Conservation (phyloP, 768 basidiomycete genomes). For the Holtermanniella nyarrowii region DNA sequence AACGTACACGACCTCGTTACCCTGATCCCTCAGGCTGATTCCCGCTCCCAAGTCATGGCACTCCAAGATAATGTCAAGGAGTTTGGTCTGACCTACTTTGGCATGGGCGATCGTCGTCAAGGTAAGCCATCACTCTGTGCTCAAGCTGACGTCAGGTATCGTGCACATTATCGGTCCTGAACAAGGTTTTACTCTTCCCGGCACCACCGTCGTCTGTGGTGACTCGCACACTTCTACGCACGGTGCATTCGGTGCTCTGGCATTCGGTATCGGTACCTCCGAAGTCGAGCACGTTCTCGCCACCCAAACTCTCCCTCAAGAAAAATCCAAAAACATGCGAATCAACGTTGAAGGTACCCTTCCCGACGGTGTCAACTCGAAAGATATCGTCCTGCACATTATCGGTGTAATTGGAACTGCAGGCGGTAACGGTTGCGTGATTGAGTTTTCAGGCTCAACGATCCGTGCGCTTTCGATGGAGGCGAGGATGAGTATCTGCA, state of each 20-base stretch:
- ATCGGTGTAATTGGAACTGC: slow-evolving; percentile 89
- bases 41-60: slow-evolving; percentile 68
- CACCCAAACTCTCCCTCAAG: slow-evolving; percentile 78
- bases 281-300: slow-evolving; percentile 92
- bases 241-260: slow-evolving; percentile 84
- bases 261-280: slow-evolving; percentile 87
- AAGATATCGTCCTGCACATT: slow-evolving; percentile 82
- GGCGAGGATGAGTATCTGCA: slow-evolving; percentile 64
- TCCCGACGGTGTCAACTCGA: slow-evolving; percentile 67
- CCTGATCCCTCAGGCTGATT: slow-evolving; percentile 76
- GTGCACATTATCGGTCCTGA: slow-evolving; percentile 88
- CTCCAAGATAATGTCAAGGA: slow-evolving; percentile 83
- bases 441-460: slow-evolving; percentile 83
- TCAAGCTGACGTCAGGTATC: slow-evolving; percentile 48
- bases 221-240: slow-evolving; percentile 91
- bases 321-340: slow-evolving; percentile 84
- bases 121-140: slow-evolving; percentile 44
- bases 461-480: slow-evolving; percentile 81
- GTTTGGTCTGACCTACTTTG: slow-evolving; percentile 85
- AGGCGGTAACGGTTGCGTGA: slow-evolving; percentile 80
- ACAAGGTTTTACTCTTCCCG: slow-evolving; percentile 70
- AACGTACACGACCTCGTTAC: slow-evolving; percentile 58
- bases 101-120: slow-evolving; percentile 78
- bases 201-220: slow-evolving; percentile 61
- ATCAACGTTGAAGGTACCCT: slow-evolving; percentile 77